Percentiles rank a stretch among this genome's conserved stretches.
These are phyloP conservation scores for Monsonia emarginata DNA, from an alignment of 441 rosid species.

Conservation along the genomic window DNA sequence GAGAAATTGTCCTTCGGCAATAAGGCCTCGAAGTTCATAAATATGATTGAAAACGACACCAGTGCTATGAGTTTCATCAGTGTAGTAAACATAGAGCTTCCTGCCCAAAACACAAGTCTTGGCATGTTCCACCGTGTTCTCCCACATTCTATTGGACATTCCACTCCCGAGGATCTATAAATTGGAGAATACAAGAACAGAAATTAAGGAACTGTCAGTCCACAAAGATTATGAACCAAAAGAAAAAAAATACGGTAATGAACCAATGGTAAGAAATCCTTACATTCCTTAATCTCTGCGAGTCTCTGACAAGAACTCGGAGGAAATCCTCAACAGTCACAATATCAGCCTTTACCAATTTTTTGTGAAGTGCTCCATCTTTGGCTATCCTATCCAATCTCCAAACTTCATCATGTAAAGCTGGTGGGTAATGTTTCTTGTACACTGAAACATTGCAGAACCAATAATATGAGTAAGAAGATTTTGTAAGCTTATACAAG, in stretches of 20 bases:
- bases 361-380: conserved; percentile 37
- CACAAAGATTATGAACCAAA: neutral
- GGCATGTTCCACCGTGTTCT: conserved; percentile 49
- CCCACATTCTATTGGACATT: conserved; percentile 44
- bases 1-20: neutral
- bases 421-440: conserved; percentile 69
- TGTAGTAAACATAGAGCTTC: conserved; percentile 31
- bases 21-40: conserved; percentile 34
- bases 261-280: conserved; percentile 12
- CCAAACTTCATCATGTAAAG: conserved; percentile 53
- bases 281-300: conserved; percentile 35
- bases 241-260: neutral
- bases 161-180: conserved; percentile 37
- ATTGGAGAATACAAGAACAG: conserved; percentile 9
- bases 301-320: conserved; percentile 25
- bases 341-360: conserved; percentile 25
- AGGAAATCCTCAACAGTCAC: conserved; percentile 41
- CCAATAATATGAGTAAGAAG: neutral
- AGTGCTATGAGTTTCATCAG: conserved; percentile 10
- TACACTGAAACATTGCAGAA: conserved; percentile 35
- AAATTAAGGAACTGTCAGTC: neutral
- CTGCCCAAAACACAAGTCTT: conserved; percentile 38
- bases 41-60: conserved; percentile 50
- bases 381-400: conserved; percentile 59
- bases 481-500: neutral